Base-by-base conservation (phyloP, 1,284 basidiomycete species). In the Leccinum huronense region DNA sequence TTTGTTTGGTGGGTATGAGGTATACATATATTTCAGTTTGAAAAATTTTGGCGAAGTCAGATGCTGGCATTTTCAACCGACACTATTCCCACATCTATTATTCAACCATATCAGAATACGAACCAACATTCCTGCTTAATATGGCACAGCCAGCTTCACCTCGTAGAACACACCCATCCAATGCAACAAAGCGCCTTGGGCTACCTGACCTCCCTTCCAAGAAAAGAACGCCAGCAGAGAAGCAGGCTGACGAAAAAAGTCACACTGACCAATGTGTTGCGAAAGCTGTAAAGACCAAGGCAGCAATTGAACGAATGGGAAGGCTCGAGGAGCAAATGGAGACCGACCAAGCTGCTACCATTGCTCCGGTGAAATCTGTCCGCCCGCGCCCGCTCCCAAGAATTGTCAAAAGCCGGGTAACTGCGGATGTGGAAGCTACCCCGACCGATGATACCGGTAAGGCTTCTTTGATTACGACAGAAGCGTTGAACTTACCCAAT, bases 11-110 rank as follows among this genome's bases (percentile, higher is more conserved):
- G 27, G 23, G 19, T 42, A 54, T 54, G 51, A 54, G 51, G 27
- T n/a, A n/a, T 16, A 54, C 51, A 30, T 53, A n/a, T n/a, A n/a
- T n/a, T n/a, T n/a, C n/a, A n/a, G n/a, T n/a, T n/a, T n/a, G n/a
- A n/a, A n/a, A n/a, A n/a, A n/a, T n/a, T n/a, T n/a, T n/a, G 19
- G 19, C 11, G 10, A 53, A 27, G 51, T 27, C 5, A 5, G 51
- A 54, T 30, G 51, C 51, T 54, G 51, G 51, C 51, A 54, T 54
- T 54, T 54, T 54, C 51, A 30, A 13, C 51, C 51, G 30, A 54
- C 51, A 54, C 51, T 27, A 54, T 19, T 54, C 19, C 27, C 51
- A 6, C 11, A 11, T 51, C 48, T 51, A 51, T 51, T 51, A 10
- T 51, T 23, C 48, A 3, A n/a, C 16, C 40, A 11, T n/a, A 51